Base-by-base conservation (phyloP, 2,329 filamentous ascomycete species). In the Taxawa tesnikishii region DNA sequence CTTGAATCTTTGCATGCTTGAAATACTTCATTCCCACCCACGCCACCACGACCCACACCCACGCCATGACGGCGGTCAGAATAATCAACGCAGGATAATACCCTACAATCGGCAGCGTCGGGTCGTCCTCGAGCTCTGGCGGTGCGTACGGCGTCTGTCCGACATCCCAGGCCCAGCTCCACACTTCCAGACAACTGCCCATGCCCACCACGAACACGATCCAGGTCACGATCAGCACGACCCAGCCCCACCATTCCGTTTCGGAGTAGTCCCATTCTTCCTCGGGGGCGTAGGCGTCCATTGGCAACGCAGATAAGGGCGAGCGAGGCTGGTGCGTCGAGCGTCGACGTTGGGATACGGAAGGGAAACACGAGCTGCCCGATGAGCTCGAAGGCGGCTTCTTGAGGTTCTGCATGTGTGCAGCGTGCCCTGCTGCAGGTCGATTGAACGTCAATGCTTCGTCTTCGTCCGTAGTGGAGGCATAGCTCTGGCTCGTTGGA, bases 1-100 rank as follows among this genome's bases (percentile, higher is more conserved):
- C 68, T 28, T 68, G 83, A 50, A 96, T 92, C 62, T 94, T 94
- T 19, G 90, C 88, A 65, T 98, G 90, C 45, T 87, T 76, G 53
- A 98, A 98, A 57, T 96, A 96, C 56, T 98, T 98, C 88, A 98
- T 96, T 15, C 90, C 90, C 29, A 96, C 79, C 90, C 90, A 98
- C 8, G 92, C 90, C 36, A 92, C 78, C 9, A 94, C 75, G 12
- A 96, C 90, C 90, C 90, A 98, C 5, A 96, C 84, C 90, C 90
- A 98, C 12, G 87, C 85, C 83, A 98, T 94, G 16, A 98, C 83
- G 29, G 78, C 79, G 3, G 88, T 94, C 44, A 96, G 63, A 37
- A 96, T 90, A 42, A 96, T 82, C 48, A 98, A 62, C 8, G 87
- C 84, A 15, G 90, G 90, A 59, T 98, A 98, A 58, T 98, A 98